Evolutionary conservation across 345 rosid species (phyloP), one percentile per base, ranked within the genome.

Genomic region (Raphanus raphanistrum): DNA sequence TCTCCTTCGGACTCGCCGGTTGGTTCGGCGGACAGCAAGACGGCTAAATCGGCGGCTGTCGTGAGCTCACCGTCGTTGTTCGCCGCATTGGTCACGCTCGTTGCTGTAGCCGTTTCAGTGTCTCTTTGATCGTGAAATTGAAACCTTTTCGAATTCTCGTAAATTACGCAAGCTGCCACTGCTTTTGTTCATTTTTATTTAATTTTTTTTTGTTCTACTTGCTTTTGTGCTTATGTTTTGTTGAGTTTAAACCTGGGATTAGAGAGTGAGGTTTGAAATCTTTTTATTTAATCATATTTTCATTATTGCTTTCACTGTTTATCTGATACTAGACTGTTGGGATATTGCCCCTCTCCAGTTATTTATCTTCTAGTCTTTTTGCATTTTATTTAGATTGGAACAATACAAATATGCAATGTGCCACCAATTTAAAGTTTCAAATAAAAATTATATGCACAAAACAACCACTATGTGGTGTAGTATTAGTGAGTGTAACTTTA

Each of bases 1-100:
- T 70, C 98, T 5, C 94, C 97, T 3, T 85, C 88, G 0, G 94
- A 75, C 5, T 78, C 88, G 0, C 97, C 98, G 3, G 65, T 26
- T 8, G 78, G 70, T 3, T 84, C 90, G 2, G 92, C 78, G 74
- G 65, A 87, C 3, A 92, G 89, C 70, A 85, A 82, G 50, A 63
- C 93, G 36, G 80, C 76, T 9, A 84, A 78, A 35, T 87, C 78
- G 25, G 88, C 80, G 4, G 83, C 70, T 73, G 81, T 72, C 78
- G 80, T 79, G 81, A 84, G 72, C 8, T 85, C 82, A 4, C 79
- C 86, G 57, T 77, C 88, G 35, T 78, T 86, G 59, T 66, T 83
- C 17, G 58, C 85, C 17, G 78, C 76, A 16, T 33, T 84, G 66
- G 73, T 81, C 33, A 45, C 69, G 1, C 4, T 76, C 62, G 54